phyloP scores from a whole-genome alignment of 2,329 filamentous ascomycete genomes.

The Coniochaeta sp. region DNA sequence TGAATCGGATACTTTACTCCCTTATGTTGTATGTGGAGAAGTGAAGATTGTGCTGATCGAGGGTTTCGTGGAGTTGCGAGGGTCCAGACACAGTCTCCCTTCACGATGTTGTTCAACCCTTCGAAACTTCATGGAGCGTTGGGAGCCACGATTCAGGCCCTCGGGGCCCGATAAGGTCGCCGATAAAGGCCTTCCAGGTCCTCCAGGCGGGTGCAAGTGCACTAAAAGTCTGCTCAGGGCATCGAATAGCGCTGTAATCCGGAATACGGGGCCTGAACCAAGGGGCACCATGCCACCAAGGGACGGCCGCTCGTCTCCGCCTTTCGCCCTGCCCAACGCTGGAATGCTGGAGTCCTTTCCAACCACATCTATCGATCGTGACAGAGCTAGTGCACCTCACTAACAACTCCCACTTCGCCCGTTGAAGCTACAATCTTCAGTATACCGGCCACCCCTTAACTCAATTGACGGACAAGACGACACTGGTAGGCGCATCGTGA shows the following conservation, averaged over 20 bases:
- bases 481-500: background rate
- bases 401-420: background rate
- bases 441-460: slow-evolving; percentile 3
- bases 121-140: background rate
- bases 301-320: background rate
- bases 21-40: no score
- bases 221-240: background rate
- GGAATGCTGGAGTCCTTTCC: slow-evolving; percentile 2
- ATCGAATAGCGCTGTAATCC: background rate
- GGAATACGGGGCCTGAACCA: background rate
- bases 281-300: background rate
- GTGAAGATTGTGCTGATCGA: background rate
- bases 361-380: slow-evolving; percentile 2
- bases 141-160: background rate
- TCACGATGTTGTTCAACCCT: background rate
- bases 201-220: background rate
- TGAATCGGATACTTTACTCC: slow-evolving; percentile 1
- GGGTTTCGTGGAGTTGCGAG: slow-evolving; percentile 9
- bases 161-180: background rate
- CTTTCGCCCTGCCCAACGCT: background rate
- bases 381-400: background rate
- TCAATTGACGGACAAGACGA: no score
- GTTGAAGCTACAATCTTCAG: background rate
- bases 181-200: background rate
- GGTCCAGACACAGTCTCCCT: no score